Evolutionary conservation across 257 asterid genomes (phyloP).

Genomic region (Penstemon barbatus): DNA sequence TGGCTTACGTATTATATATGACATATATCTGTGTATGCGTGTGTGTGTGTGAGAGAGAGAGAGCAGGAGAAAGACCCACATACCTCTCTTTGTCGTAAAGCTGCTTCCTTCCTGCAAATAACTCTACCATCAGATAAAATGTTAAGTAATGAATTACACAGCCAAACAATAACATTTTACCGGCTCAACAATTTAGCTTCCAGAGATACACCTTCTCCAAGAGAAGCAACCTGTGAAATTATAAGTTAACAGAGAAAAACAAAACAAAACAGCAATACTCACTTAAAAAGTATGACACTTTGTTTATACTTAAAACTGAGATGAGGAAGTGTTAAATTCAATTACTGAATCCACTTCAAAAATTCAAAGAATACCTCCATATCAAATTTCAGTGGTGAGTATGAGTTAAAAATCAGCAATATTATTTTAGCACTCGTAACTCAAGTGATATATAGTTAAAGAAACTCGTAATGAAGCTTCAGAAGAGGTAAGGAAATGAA

Average conservation of each 20-base stretch:
- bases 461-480: conserved; percentile 20
- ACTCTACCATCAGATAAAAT: conserved; percentile 40
- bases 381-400: conserved; percentile 6
- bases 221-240: conserved; percentile 76
- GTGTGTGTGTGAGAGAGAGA: neutral
- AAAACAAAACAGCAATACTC: conserved; percentile 23
- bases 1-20: neutral
- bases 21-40: neutral
- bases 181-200: conserved; percentile 93
- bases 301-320: conserved; percentile 1
- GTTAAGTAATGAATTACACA: conserved; percentile 28
- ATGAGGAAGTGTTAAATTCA: conserved; percentile 13
- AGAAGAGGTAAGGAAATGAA: conserved; percentile 10
- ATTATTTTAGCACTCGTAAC: neutral
- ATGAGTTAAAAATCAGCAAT: no score
- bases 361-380: conserved; percentile 16
- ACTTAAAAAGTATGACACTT: conserved; percentile 18
- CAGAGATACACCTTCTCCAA: conserved; percentile 95
- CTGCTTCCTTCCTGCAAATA: conserved; percentile 94
- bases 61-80: conserved; percentile 14
- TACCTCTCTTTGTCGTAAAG: conserved; percentile 96
- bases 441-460: conserved; percentile 15
- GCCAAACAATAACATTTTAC: conserved; percentile 40
- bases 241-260: conserved; percentile 17
- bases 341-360: neutral